A percentile compares a stretch with the other conserved stretches of the same genome.
These are phyloP conservation scores for Penicillium sp. DNA, from an alignment of 2,329 filamentous ascomycete species.

Conservation along the genomic window DNA sequence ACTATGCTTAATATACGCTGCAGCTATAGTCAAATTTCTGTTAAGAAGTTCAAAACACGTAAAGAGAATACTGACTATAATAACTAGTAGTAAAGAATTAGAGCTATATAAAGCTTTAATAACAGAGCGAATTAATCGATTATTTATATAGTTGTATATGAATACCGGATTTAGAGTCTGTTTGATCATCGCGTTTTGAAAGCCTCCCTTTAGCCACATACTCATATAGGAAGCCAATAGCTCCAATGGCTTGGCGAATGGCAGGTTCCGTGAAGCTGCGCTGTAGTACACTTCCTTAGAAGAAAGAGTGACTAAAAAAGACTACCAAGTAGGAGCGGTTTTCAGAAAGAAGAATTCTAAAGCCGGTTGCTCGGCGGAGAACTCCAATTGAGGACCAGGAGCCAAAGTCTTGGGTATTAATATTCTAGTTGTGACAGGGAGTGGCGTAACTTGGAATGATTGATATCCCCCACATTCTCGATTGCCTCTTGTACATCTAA, in stretches of 20 bases:
- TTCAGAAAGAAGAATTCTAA: constrained; percentile 54
- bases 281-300: constrained; percentile 65
- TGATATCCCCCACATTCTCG: constrained; percentile 16
- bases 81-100: constrained; percentile 46
- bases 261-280: constrained; percentile 66
- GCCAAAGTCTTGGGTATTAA: constrained; percentile 3
- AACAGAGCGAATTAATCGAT: constrained; percentile 14
- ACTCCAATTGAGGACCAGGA: constrained; percentile 6
- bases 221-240: constrained; percentile 69
- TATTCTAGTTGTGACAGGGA: background rate
- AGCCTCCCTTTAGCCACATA: constrained; percentile 28
- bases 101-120: constrained; percentile 50
- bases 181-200: constrained; percentile 29
- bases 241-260: constrained; percentile 68
- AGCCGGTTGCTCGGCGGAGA: constrained; percentile 12
- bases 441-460: background rate
- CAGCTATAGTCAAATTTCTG: constrained; percentile 30
- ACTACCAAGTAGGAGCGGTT: constrained; percentile 67
- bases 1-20: constrained; percentile 16
- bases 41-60: constrained; percentile 62
- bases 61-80: constrained; percentile 66
- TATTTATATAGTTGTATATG: constrained; percentile 21
- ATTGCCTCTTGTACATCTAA: constrained; percentile 14
- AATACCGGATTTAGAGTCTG: background rate
- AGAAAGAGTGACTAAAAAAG: constrained; percentile 69